Conservation (phyloP, 2,329 filamentous ascomycete species). For the Aspergillus chevalieri region DNA sequence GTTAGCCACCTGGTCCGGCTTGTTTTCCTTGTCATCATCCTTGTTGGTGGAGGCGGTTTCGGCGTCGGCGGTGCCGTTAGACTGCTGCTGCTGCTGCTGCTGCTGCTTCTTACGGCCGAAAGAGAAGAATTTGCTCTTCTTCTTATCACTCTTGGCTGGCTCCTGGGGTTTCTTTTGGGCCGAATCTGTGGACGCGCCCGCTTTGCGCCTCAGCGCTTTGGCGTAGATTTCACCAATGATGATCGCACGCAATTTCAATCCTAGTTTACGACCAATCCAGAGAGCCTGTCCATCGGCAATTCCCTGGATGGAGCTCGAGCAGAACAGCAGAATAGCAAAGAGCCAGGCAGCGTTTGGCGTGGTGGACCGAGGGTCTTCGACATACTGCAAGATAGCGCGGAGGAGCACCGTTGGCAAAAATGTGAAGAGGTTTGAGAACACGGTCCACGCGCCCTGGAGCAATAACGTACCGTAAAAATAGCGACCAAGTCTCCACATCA, state of each 20-base stretch:
- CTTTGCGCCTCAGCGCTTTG: slow-evolving; percentile 87
- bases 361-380: slow-evolving; percentile 71
- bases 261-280: slow-evolving; percentile 91
- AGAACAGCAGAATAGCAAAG: slow-evolving; percentile 82
- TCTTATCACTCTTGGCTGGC: slow-evolving; percentile 24
- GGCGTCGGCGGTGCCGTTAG: slow-evolving; percentile 12
- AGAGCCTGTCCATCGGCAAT: slow-evolving; percentile 78
- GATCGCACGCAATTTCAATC: slow-evolving; percentile 85
- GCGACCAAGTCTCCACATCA: slow-evolving; percentile 73
- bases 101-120: slow-evolving; percentile 54
- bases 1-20: slow-evolving; percentile 71
- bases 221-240: slow-evolving; percentile 97
- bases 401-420: slow-evolving; percentile 89
- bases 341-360: slow-evolving; percentile 90
- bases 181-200: slow-evolving; percentile 69
- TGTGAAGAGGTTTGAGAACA: slow-evolving; percentile 72
- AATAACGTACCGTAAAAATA: slow-evolving; percentile 76
- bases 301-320: slow-evolving; percentile 74
- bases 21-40: slow-evolving; percentile 21
- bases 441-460: slow-evolving; percentile 72
- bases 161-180: slow-evolving; percentile 56
- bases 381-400: slow-evolving; percentile 85
- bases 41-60: slow-evolving; percentile 13
- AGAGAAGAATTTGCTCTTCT: slow-evolving; percentile 44
- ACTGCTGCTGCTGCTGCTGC: background rate